Evolutionary conservation across 306 rosid genomes (phyloP), one percentile per base, ranked within the genome.

Genomic region (Fragaria vesca): DNA sequence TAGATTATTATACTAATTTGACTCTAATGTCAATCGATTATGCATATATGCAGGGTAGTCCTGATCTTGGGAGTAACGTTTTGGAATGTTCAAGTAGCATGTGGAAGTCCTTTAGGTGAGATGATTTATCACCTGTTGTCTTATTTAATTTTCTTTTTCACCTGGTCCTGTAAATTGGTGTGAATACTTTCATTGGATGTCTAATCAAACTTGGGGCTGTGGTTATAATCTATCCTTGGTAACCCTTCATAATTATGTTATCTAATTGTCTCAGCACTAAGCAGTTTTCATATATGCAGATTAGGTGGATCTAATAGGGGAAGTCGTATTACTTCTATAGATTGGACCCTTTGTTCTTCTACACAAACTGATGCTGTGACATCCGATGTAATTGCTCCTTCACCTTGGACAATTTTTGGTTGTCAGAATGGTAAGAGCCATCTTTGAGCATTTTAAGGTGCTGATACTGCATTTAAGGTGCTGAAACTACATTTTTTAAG

Each of bases 321-420:
- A 71, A 81, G 81, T 52, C 81, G 74, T 48, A 71, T 81, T 77
- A 76, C 76, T 83, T 85, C 95, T 47, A 79, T 87, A 76, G 88
- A 87, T 66, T 81, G 90, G 87, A 81, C 84, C 83, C 55, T 72
- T 24, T 81, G 81, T 43, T 79, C 97, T 80, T 70, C 85, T 69
- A 65, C 85, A 21, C 87, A 74, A 79, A 60, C 86, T 24, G 97
- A 93, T 81, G 88, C 91, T 3, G 86, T 87, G 87, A 84, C 97
- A 70, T 65, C 93, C 1, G 98, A 93, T 85, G 98, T 93, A 68
- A 77, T 88, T 74, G 95, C 96, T 71, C 91, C 97, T 73, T 93
- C 98, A 21, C 85, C 96, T 10, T 93, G 97, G 98, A 93, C 88
- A 72, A 93, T 93, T 71, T 93, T 93, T 83, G 98, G 98, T n/a